These are phyloP conservation scores for Agrocybe pediades DNA, from an alignment of 768 basidiomycete species.

Conservation along the genomic window DNA sequence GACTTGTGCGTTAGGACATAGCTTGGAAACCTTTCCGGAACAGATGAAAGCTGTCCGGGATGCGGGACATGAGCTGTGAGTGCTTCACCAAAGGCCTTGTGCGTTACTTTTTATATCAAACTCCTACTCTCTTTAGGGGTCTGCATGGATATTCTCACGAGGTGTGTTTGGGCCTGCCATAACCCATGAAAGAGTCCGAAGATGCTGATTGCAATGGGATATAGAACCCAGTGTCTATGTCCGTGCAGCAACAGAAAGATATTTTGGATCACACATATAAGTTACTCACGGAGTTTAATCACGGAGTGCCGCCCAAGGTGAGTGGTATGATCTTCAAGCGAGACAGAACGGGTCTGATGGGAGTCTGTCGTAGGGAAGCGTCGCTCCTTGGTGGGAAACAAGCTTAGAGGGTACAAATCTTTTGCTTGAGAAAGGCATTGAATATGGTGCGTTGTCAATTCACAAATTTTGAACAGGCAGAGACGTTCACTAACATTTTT, in stretches of 20 bases:
- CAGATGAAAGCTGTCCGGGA: slow-evolving; percentile 71
- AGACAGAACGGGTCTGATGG: background rate
- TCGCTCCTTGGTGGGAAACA: slow-evolving; percentile 83
- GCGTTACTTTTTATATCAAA: background rate
- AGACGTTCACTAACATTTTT: background rate
- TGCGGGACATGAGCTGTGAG: slow-evolving; percentile 70
- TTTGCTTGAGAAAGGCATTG: slow-evolving; percentile 70
- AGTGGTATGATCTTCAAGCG: background rate
- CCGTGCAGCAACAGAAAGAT: slow-evolving; percentile 67
- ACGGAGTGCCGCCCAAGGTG: slow-evolving; percentile 54
- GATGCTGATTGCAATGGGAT: background rate
- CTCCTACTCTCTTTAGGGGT: slow-evolving; percentile 37
- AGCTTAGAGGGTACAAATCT: slow-evolving; percentile 66
- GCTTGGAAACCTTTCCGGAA: slow-evolving; percentile 73
- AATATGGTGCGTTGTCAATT: slow-evolving; percentile 71
- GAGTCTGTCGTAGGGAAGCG: slow-evolving; percentile 43
- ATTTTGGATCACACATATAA: slow-evolving; percentile 67
- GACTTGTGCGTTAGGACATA: slow-evolving; percentile 51
- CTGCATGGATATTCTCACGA: slow-evolving; percentile 77
- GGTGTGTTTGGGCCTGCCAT: slow-evolving; percentile 25
- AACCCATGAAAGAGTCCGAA: background rate
- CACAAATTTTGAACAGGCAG: background rate
- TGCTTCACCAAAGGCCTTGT: slow-evolving; percentile 5
- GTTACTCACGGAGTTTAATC: slow-evolving; percentile 67
- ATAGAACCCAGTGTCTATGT: slow-evolving; percentile 64